Evolutionary conservation across 2,329 filamentous ascomycete species (phyloP), one percentile per base, ranked within the genome.

Genomic region (Pseudonectria foliicola): DNA sequence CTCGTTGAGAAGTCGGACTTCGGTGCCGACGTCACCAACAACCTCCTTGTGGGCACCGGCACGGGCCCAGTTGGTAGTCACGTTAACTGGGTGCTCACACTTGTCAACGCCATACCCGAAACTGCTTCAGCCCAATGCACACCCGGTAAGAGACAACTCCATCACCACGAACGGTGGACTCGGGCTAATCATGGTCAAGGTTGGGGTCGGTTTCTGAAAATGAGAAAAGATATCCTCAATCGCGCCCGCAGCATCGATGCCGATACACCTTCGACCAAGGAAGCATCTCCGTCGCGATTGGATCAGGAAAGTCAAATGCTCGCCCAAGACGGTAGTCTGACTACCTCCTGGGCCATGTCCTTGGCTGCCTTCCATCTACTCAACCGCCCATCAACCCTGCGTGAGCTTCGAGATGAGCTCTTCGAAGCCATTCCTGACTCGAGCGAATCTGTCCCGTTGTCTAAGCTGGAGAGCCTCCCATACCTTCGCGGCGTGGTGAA

Each of bases 401-500:
- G 45, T 16, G 50, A 47, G 33, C 51, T 62, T 11, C 55, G 57
- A n/a, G 55, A 60, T 36, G 60, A 62, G 40, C 52, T 63, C 7
- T 58, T 58, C 29, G 50, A 44, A 4, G 55, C 53, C 5, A 56
- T 62, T 8, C 54, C 60, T 2, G 45, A 61, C 27, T 45, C 51
- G 10, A 39, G 53, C 28, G 49, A 55, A 30, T 35, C 46, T 3
- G 38, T 50, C 5, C 43, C 57, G 6, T 40, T 60, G 10, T 47
- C 55, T 3, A 41, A 46, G 28, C 46, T 63, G 2, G 58, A 62
- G 35, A 53, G 43, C 27, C 47, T 66, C 18, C 61, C 61, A 0
- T 73, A 71, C 42, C 60, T 75, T 16, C 53, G 62, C 18, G 69
- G 67, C n/a, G 66, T 73, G 3, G 60, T 75, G 36, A 68, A 66